Base-by-base conservation (phyloP, 108 stramenopile species). In the Discostella pseudostelligera region DNA sequence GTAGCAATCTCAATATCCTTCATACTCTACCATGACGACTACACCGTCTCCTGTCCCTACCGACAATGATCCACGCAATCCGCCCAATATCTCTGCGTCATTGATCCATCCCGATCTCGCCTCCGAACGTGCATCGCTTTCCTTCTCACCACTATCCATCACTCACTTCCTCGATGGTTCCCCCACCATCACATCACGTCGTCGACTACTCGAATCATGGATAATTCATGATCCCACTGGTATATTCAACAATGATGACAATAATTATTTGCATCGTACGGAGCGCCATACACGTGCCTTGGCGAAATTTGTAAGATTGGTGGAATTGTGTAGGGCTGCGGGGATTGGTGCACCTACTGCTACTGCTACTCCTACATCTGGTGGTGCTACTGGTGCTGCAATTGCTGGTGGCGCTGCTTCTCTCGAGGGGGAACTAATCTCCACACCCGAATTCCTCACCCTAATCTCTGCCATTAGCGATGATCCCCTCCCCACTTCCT, bases 291-390 rank as follows among this genome's bases (percentile, higher is more conserved):
- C 77, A 11, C 78, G 89, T 16, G 85, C 83, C 4, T 64, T 89
- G 48, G 91, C 90, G 55, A 95, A 95, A 70, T 85, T 85, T 44
- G 89, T 92, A 0, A 62, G 89, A 3, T 37, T 95, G 62, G 73
- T 95, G 20, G 89, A 90, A 62, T 39, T 95, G 24, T 94, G 92
- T 77, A 86, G 92, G 21, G 72, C 81, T 39, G 61, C 88, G 42
- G 87, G 86, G 3, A 83, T 90, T 22, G 88, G 84, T 4, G 37
- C 39, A 17, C 36, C 62, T 19, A 37, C 14, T 45, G 8, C 44
- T 17, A 24, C 6, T 24, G 21, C 21, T 24, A 24, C 10, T 16
- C 3, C n/a, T 4, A 24, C 17, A 4, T 17, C 0, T 44, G n/a
- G 40, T 55, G 26, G 45, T 44, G 17, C n/a, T n/a, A n/a, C n/a